These are phyloP conservation scores for Naganishia friedmannii DNA, from an alignment of 768 basidiomycete genomes.

Conservation along the genomic window DNA sequence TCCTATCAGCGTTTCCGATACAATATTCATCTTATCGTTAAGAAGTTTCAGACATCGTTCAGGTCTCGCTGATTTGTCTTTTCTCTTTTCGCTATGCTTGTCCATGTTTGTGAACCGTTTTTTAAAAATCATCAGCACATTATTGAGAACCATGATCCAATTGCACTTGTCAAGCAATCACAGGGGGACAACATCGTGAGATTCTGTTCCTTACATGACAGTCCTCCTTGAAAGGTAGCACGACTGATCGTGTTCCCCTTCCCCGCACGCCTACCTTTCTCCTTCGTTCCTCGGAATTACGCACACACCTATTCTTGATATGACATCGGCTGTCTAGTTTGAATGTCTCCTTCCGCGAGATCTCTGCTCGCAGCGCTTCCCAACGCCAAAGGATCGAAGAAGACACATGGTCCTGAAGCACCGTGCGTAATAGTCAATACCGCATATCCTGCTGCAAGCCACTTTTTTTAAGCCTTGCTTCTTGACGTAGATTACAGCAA, in stretches of 20 bases:
- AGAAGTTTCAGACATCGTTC: not conserved
- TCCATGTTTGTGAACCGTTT: not conserved
- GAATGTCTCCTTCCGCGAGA: constrained; percentile 64
- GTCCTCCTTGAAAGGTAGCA: no score
- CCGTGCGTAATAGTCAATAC: constrained; percentile 34
- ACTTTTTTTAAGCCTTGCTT: not conserved
- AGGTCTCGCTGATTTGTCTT: constrained; percentile 12
- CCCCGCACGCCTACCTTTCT: constrained; percentile 22
- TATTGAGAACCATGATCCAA: constrained; percentile 76
- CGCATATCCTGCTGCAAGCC: not conserved
- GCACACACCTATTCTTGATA: no score
- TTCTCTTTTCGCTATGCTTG: not conserved
- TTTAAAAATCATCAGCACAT: constrained; percentile 48
- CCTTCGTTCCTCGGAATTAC: no score
- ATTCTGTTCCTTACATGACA: constrained; percentile 22
- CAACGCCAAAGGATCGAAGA: constrained; percentile 70
- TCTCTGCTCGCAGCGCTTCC: constrained; percentile 61
- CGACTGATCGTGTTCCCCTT: not conserved
- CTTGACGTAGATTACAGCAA: constrained; percentile 64
- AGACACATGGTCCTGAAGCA: constrained; percentile 79
- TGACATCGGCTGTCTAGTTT: constrained; percentile 62
- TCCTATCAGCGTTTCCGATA: not conserved
- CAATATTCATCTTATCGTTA: not conserved
- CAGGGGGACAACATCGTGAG: constrained; percentile 81
- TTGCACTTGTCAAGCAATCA: constrained; percentile 71